Evolutionary conservation across 2,329 filamentous ascomycete genomes (phyloP), one percentile per base, ranked within the genome.

Genomic region (Lachnellula hyalina): DNA sequence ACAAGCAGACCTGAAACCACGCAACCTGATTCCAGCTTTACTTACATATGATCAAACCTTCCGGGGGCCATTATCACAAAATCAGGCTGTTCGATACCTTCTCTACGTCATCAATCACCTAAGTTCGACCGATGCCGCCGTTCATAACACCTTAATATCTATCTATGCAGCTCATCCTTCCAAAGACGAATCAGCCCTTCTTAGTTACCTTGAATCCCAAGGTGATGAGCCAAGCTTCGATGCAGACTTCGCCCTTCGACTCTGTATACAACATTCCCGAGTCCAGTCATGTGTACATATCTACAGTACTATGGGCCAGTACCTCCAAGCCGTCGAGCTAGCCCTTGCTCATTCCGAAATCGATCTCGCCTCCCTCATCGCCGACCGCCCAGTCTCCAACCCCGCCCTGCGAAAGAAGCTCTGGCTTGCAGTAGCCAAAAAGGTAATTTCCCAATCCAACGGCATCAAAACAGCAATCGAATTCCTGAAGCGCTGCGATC

Each of bases 241-340:
- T 68, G 90, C 90, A 2, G 94, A 99, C 71, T 99, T 99, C 72
- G 94, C 94, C 1, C 84, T 99, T 32, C 87, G 94, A 12, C 81
- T 97, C 12, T 99, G 94, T 73, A 97, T 99, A 61, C 89, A 96
- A 65, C 86, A 99, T 72, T 86, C 92, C 63, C 87, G 94, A 45
- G 92, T 96, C 1, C 85, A 96, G 60, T 95, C 90, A 14, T 96
- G 92, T 67, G 93, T 97, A 5, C 92, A 97, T 71, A 96, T 99
- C 59, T 99, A 97, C 76, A 96, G 89, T 53, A 89, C 86, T 58
- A 99, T 99, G 93, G 87, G 87, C 0, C 91, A 97, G 70, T 96
- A 96, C 68, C 82, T 90, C 17, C 90, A 95, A 71, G 93, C 93
- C 1, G 94, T 99, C 4, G 90, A 96, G 67, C 81, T 99, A 4